These are phyloP conservation scores for Stropharia rugosoannulata DNA, from an alignment of 768 basidiomycete genomes.

Conservation along the genomic window DNA sequence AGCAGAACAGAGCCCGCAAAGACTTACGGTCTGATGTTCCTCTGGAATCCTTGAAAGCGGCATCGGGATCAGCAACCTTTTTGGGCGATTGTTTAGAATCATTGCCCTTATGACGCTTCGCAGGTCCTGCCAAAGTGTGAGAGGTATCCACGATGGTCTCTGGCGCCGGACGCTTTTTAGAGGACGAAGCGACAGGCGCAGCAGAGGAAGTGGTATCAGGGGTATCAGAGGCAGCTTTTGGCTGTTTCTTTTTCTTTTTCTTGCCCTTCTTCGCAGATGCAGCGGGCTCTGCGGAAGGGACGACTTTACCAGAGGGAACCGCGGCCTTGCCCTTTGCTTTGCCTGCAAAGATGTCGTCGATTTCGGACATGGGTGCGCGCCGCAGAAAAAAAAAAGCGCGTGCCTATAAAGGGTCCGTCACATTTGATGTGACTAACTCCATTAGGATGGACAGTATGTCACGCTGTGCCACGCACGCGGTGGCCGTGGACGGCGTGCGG, in stretches of 20 bases:
- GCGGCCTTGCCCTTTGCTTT: constrained; percentile 35
- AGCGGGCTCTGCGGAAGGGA: constrained; percentile 24
- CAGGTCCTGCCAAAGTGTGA: constrained; percentile 20
- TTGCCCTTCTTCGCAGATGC: constrained; percentile 40
- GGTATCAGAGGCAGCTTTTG: constrained; percentile 1
- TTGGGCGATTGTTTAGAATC: constrained; percentile 7
- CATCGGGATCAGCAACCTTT: constrained; percentile 4
- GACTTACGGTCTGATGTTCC: constrained; percentile 68
- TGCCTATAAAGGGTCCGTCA: constrained; percentile 4
- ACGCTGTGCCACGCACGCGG: constrained; percentile 1
- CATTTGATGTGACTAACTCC: constrained; percentile 5
- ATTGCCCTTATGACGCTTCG: constrained; percentile 38
- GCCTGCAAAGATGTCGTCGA: constrained; percentile 80
- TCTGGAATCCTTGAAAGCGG: constrained; percentile 68
- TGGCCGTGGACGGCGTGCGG: constrained; percentile 2
- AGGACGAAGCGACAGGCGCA: constrained; percentile 13
- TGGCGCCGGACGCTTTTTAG: constrained; percentile 41
- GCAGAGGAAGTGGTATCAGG: constrained; percentile 1
- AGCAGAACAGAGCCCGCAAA: constrained; percentile 2
- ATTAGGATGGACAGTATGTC: not conserved
- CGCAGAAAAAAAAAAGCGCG: constrained; percentile 10
- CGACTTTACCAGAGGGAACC: constrained; percentile 16
- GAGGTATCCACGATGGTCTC: constrained; percentile 74
- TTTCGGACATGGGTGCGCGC: constrained; percentile 58
- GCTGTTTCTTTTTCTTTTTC: constrained; percentile 40